Evolutionary conservation across 2,329 filamentous ascomycete species (phyloP), one percentile per base, ranked within the genome.

Genomic region (Alternaria gansuensis): DNA sequence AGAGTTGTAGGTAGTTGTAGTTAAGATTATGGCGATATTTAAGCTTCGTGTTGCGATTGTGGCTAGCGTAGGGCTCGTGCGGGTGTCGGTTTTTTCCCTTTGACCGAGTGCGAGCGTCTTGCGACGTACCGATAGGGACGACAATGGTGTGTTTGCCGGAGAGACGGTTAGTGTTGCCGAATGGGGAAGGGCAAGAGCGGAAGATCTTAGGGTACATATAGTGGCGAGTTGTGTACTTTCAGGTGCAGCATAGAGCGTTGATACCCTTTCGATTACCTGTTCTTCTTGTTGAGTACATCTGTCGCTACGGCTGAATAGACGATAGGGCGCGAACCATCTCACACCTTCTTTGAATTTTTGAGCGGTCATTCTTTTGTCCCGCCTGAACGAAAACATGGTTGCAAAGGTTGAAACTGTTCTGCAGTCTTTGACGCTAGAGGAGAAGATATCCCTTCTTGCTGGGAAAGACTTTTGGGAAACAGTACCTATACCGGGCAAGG

Each of bases 401-500:
- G 54, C 66, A 7, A 68, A 70, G 26, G 58, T 75, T 23, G 71
- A 76, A 39, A 60, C 44, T n/a, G 63, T 74, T 31, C 62, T 77
- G 10, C 64, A 67, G 59, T 72, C 73, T 40, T 54, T 77, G 44
- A 74, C 72, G 9, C 45, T 77, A 33, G 73, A 77, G 49, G 75
- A 77, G 57, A 77, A 77, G 66, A 67, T 75, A 23, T 68, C 72
- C 11, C 59, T 76, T 10, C 66, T 75, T 50, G 72, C 74, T 34
- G 74, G 74, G n/a, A 75, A 74, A 49, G 87, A 90, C 76, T 89
- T 90, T 70, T 90, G 88, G 88, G 87, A 90, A 71, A 89, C 88
- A 26, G 84, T 86, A 59, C 75, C 84, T 8, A 77, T 90, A 5
- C 83, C 84, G 3, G 72, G 84, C 6, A 82, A 88, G 65, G 83